These are phyloP conservation scores for Cichorium intybus DNA, from an alignment of 140 eudicot species.

Conservation along the genomic window DNA sequence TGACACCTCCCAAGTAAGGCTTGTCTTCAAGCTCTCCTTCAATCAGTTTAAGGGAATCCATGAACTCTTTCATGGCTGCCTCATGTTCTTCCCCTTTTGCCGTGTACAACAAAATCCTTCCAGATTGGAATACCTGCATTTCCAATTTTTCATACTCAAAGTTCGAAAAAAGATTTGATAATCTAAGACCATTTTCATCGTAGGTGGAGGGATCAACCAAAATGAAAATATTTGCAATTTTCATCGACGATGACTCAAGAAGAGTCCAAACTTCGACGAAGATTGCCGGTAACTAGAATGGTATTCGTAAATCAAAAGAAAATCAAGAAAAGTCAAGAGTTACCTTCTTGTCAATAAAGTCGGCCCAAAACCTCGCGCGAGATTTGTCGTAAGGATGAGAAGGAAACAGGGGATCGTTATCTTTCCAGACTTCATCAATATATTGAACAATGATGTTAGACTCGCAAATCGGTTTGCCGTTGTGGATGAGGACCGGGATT, in stretches of 20 bases:
- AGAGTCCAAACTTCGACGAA: neutral
- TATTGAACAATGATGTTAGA: neutral
- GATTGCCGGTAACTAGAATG: neutral
- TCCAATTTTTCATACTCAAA: neutral
- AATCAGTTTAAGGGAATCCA: neutral
- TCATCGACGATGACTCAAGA: neutral
- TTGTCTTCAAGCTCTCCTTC: neutral
- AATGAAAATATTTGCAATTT: too few relatives aligned
- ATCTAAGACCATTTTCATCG: neutral
- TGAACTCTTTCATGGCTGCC: neutral
- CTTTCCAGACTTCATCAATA: neutral
- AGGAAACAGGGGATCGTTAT: neutral
- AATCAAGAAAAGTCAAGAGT: conserved; percentile 4
- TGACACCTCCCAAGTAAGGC: neutral
- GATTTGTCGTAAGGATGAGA: conserved; percentile 6
- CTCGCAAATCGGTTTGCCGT: neutral
- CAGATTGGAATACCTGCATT: neutral
- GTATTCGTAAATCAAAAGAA: neutral
- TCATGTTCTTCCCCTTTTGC: conserved; percentile 1
- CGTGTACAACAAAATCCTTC: neutral
- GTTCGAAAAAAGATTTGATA: neutral
- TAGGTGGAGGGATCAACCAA: too few relatives aligned
- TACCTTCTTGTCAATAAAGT: conserved; percentile 31
- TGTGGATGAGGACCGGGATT: neutral
- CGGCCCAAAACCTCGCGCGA: conserved; percentile 22